Evolutionary conservation across 2,329 filamentous ascomycete genomes (phyloP).

Genomic region (Phyllosticta ampelicida): DNA sequence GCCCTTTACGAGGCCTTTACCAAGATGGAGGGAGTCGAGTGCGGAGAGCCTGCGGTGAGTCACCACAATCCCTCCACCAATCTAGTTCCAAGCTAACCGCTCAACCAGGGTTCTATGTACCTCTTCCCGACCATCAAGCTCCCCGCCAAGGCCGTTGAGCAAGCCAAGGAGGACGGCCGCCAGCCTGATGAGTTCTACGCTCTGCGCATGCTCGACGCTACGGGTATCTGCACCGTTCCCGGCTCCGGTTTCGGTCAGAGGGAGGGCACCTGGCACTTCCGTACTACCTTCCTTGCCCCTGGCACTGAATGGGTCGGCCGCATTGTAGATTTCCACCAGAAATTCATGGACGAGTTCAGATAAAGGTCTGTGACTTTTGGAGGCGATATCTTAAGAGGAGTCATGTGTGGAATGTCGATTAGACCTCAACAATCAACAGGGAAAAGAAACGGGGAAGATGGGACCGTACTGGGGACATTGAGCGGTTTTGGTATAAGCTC

Average conservation of each 20-base stretch:
- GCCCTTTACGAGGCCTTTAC: slow-evolving; percentile 85
- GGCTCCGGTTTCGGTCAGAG: slow-evolving; percentile 92
- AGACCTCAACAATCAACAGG: neutral
- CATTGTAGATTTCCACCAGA: slow-evolving; percentile 80
- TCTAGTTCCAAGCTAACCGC: neutral
- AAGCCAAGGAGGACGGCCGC: slow-evolving; percentile 62
- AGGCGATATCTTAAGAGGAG: too few relatives aligned
- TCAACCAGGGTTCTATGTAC: slow-evolving; percentile 79
- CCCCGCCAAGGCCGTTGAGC: slow-evolving; percentile 62
- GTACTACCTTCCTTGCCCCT: slow-evolving; percentile 92
- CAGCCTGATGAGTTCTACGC: slow-evolving; percentile 89
- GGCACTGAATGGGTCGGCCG: slow-evolving; percentile 89
- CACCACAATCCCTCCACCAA: neutral
- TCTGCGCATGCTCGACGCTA: slow-evolving; percentile 79
- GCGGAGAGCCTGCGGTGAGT: slow-evolving; percentile 62
- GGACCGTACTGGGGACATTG: neutral
- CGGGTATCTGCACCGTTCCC: slow-evolving; percentile 87
- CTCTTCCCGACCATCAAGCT: slow-evolving; percentile 91
- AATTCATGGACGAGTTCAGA: slow-evolving; percentile 76
- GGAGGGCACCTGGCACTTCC: slow-evolving; percentile 82
- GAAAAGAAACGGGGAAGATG: neutral
- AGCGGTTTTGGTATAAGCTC: neutral
- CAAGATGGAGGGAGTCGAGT: slow-evolving; percentile 92
- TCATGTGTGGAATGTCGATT: too few relatives aligned
- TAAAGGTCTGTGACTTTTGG: neutral